These are phyloP conservation scores for Exophiala lecanii-corni DNA, from an alignment of 2,329 filamentous ascomycete genomes.

Conservation along the genomic window DNA sequence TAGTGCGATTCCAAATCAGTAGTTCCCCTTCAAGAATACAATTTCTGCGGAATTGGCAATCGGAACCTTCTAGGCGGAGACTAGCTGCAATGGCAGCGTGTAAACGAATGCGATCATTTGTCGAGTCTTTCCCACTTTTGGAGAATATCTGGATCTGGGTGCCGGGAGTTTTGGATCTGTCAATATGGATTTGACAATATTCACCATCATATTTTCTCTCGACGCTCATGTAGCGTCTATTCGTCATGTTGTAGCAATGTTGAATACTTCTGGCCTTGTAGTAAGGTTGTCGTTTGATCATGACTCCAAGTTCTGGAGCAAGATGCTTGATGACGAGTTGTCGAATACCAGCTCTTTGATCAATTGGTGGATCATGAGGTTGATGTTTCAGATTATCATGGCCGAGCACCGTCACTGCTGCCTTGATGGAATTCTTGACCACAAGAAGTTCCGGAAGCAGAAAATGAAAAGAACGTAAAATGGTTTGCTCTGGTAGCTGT, in stretches of 20 bases:
- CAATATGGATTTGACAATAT: slow-evolving; percentile 83
- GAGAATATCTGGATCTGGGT: slow-evolving; percentile 75
- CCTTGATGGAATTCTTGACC: slow-evolving; percentile 22
- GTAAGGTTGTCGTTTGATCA: slow-evolving; percentile 58
- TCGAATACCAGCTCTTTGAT: slow-evolving; percentile 5
- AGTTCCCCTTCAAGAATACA: slow-evolving; percentile 85
- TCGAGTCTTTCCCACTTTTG: slow-evolving; percentile 88
- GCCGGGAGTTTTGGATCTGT: slow-evolving; percentile 51
- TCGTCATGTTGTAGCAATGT: slow-evolving; percentile 64
- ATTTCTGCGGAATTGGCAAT: slow-evolving; percentile 56
- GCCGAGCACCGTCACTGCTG: slow-evolving; percentile 16
- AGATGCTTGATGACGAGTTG: slow-evolving; percentile 30
- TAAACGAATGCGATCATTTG: slow-evolving; percentile 60
- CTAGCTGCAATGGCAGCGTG: slow-evolving; percentile 61
- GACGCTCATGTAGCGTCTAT: slow-evolving; percentile 60
- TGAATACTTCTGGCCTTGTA: slow-evolving; percentile 63
- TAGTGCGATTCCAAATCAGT: slow-evolving; percentile 67
- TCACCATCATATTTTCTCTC: slow-evolving; percentile 85
- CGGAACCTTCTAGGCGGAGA: slow-evolving; percentile 55
- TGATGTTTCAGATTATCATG: slow-evolving; percentile 9
- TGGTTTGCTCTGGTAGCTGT: slow-evolving; percentile 51
- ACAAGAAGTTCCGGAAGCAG: slow-evolving; percentile 53
- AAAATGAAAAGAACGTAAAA: slow-evolving; percentile 62
- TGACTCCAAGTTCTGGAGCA: slow-evolving; percentile 52
- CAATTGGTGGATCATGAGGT: slow-evolving; percentile 11